Percentiles rank a stretch among this genome's conserved stretches.
Evolutionary conservation across 2,329 filamentous ascomycete genomes (phyloP).

Genomic region (Hypocreales sp.): DNA sequence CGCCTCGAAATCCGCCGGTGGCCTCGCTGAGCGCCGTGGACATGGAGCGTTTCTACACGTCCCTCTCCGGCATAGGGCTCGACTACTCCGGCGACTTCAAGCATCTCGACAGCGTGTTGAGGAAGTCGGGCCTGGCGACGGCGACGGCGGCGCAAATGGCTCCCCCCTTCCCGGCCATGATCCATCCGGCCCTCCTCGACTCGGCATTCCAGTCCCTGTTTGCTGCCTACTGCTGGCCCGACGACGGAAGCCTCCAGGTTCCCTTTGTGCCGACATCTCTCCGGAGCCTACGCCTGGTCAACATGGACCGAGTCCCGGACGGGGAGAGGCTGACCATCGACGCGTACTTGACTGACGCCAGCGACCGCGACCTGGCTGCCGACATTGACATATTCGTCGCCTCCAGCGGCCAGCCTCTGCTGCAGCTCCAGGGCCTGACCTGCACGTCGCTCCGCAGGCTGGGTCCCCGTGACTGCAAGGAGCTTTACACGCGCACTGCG

Average conservation of each 20-base stretch:
- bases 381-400: conserved; percentile 1
- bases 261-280: conserved; percentile 1
- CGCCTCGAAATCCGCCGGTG: neutral
- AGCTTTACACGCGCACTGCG: too few species aligned
- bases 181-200: neutral
- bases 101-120: neutral
- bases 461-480: too few species aligned
- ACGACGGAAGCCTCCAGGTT: conserved; percentile 1
- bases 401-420: neutral
- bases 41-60: conserved; percentile 1
- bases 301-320: neutral
- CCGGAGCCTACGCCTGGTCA: neutral
- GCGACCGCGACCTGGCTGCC: neutral
- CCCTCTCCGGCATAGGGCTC: neutral
- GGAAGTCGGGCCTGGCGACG: conserved; percentile 1
- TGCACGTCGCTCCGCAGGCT: conserved; percentile 1
- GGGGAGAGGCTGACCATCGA: conserved; percentile 1
- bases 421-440: conserved; percentile 1
- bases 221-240: conserved; percentile 1
- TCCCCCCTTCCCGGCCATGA: conserved; percentile 1
- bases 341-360: neutral
- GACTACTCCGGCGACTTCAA: conserved; percentile 1
- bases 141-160: neutral
- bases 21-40: neutral
- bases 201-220: neutral